Evolutionary conservation across 768 basidiomycete genomes (phyloP).

Genomic region (Boletus insuetus): DNA sequence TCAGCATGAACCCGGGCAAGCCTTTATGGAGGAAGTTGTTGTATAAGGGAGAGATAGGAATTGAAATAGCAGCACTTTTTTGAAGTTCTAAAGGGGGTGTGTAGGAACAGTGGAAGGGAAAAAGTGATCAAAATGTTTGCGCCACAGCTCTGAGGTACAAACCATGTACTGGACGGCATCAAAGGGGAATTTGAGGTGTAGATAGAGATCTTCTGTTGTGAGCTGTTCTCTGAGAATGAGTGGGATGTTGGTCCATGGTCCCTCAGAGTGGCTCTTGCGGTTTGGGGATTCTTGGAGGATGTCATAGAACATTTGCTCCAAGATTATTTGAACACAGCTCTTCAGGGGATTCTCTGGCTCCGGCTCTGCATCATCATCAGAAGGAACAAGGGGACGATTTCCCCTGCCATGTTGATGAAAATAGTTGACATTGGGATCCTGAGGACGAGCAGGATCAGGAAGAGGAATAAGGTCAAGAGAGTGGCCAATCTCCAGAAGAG

Average conservation of each 20-base stretch:
- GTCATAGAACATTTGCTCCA: too few relatives aligned
- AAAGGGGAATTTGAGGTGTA: background rate
- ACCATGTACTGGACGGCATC: background rate
- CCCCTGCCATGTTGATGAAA: constrained; percentile 1
- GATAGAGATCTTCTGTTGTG: background rate
- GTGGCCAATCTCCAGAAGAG: background rate
- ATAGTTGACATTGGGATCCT: constrained; percentile 2
- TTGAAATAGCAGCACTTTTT: too few relatives aligned
- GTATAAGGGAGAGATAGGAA: too few relatives aligned
- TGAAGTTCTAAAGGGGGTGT: too few relatives aligned
- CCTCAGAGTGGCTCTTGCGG: background rate
- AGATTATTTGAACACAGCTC: background rate
- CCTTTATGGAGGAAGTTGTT: too few relatives aligned
- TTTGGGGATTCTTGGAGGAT: background rate
- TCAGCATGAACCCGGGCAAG: too few relatives aligned
- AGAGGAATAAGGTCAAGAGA: background rate
- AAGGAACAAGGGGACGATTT: background rate
- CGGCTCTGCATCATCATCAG: background rate
- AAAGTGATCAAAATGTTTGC: background rate
- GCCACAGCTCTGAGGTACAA: background rate
- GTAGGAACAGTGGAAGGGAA: background rate
- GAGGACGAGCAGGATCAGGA: background rate
- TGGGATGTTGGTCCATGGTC: constrained; percentile 4
- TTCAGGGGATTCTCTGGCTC: too few relatives aligned
- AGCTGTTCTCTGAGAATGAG: background rate